Evolutionary conservation across 1,284 basidiomycete genomes (phyloP), one percentile per base, ranked within the genome.

Genomic region (Cutaneotrichosporon arboriforme): DNA sequence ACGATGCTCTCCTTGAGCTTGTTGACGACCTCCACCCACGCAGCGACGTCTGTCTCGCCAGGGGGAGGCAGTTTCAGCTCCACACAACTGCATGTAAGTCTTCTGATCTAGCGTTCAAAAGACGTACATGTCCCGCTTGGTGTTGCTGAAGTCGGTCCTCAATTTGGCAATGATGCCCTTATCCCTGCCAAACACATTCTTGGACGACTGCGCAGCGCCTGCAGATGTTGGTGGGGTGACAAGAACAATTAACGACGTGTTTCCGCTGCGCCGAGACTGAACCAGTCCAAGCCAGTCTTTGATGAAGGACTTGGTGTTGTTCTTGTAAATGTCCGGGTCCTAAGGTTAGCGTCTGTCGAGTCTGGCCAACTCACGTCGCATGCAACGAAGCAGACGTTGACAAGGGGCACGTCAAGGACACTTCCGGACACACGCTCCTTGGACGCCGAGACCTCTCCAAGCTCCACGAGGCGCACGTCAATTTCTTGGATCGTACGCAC

Each of bases 1-100:
- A 94, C 75, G 14, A 96, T 73, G 13, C 86, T 86, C 53, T 97
- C 93, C 74, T 97, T 97, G 61, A 97, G 79, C 69, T 90, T 91
- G 68, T 81, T 85, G 51, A 89, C 80, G 40, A 96, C 78, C 59
- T 98, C 94, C 4, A 85, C 88, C 90, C 92, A 97, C 10, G 84
- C 81, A 1, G 86, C 80, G 2, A 90, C 88, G 67, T 86, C 92
- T 35, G 49, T 56, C 49, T 31, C 59, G 35, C 42, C 68, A 0
- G 61, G 49, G 34, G 57, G 55, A 8, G 66, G 68, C 5, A 73
- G 60, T 40, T 69, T 65, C 61, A 92, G 77, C 72, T 91, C 86
- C 35, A 88, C 81, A 69, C 89, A 90, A 73, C 90, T 89, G 63
- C 4, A 14, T 23, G 40, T 54, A 26, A 49, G 46, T 38, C 12